Conservation (phyloP, 23 red algal genomes). For the Agarophyton chilense region DNA sequence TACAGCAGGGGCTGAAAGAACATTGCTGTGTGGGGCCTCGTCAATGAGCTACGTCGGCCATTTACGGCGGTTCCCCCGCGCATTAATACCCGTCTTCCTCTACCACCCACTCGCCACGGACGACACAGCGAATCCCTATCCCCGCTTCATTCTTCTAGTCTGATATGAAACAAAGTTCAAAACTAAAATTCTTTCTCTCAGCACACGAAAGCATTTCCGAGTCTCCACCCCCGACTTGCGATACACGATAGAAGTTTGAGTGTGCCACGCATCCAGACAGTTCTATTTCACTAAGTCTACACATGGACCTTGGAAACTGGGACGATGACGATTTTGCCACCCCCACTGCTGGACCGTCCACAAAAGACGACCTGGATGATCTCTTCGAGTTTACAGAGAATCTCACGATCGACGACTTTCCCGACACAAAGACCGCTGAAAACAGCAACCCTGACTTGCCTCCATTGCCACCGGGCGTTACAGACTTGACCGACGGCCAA, state of each 20-base stretch:
- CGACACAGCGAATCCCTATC: neutral
- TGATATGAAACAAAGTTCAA: constrained; percentile 27
- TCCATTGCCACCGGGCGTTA: constrained; percentile 15
- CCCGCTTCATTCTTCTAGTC: neutral
- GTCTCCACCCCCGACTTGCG: neutral
- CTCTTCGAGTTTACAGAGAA: constrained; percentile 65
- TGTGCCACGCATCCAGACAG: neutral
- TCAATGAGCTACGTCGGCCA: too few species aligned
- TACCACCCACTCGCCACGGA: too few species aligned
- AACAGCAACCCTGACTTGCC: constrained; percentile 17
- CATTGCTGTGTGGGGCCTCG: too few species aligned
- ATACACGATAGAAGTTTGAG: neutral
- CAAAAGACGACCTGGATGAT: constrained; percentile 17
- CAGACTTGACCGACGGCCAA: constrained; percentile 30
- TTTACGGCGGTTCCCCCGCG: too few species aligned
- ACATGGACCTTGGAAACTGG: constrained; percentile 42
- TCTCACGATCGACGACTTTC: constrained; percentile 14
- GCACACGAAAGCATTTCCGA: neutral
- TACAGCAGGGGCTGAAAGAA: too few species aligned
- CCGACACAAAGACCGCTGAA: neutral
- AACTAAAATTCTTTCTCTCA: neutral
- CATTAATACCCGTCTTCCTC: too few species aligned
- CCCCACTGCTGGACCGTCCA: neutral
- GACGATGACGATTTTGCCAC: constrained; percentile 53
- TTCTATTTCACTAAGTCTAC: neutral